Conservation (phyloP, 257 asterid species). For the Nicotiana noctiflora region DNA sequence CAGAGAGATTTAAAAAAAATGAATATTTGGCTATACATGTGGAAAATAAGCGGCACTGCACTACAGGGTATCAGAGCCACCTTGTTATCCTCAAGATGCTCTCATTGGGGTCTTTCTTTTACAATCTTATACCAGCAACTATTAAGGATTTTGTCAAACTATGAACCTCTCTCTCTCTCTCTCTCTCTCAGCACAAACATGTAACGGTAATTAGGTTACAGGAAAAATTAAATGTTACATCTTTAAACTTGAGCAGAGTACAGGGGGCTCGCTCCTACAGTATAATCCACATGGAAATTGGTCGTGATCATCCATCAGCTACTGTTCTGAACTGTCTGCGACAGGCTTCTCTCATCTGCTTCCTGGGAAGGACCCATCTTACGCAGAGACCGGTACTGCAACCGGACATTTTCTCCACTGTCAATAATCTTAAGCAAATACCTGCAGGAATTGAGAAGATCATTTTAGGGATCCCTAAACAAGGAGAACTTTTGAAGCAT, state of each 20-base stretch:
- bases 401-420: constrained; percentile 79
- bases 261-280: background rate
- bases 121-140: background rate
- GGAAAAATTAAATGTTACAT: background rate
- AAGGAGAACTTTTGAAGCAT: background rate
- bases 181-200: background rate
- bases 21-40: background rate
- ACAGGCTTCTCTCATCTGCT: constrained; percentile 40
- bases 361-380: constrained; percentile 44
- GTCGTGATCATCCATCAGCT: constrained; percentile 26
- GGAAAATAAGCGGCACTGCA: background rate
- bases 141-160: background rate
- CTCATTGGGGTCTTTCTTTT: background rate
- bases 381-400: constrained; percentile 86
- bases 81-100: background rate
- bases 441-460: constrained; percentile 32
- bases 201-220: background rate
- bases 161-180: background rate
- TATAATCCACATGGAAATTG: background rate
- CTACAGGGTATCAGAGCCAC: background rate
- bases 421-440: constrained; percentile 76
- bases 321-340: constrained; percentile 62
- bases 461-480: background rate
- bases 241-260: background rate
- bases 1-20: background rate